Conservation (phyloP, 2,329 filamentous ascomycete genomes). For the Aureobasidium sp. region DNA sequence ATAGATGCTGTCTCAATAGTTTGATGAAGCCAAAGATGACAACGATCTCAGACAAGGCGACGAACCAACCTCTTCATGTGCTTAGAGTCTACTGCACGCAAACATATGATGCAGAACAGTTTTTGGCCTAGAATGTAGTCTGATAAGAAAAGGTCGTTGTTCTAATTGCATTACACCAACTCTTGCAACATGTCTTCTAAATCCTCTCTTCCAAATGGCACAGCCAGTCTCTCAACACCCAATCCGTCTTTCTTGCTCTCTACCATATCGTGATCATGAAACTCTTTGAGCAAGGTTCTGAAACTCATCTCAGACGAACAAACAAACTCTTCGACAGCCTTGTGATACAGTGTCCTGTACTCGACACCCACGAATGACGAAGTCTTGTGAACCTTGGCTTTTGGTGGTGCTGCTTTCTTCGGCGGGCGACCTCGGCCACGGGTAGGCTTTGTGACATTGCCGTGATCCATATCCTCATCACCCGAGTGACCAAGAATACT, state of each 20-base stretch:
- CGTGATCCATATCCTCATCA: conserved; percentile 19
- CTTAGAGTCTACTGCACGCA: no score
- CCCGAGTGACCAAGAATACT: conserved; percentile 8
- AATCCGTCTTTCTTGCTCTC: conserved; percentile 76
- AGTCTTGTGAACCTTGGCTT: background rate
- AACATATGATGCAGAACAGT: no score
- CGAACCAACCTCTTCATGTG: no score
- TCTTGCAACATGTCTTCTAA: conserved; percentile 85
- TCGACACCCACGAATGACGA: conserved; percentile 59
- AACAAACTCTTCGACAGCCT: conserved; percentile 93
- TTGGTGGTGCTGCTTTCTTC: background rate
- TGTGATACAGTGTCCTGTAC: conserved; percentile 86
- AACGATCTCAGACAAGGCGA: background rate
- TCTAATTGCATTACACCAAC: conserved; percentile 29
- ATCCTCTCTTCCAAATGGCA: conserved; percentile 82
- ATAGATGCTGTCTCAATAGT: no score
- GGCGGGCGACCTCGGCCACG: conserved; percentile 15
- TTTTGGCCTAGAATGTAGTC: no score
- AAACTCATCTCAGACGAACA: conserved; percentile 96
- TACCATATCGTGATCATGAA: conserved; percentile 97
- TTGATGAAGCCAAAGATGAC: background rate
- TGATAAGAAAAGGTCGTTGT: background rate
- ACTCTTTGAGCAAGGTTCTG: conserved; percentile 87
- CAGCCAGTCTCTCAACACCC: conserved; percentile 75
- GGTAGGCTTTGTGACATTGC: conserved; percentile 22